Conservation (phyloP, 345 rosid genomes). For the Garcia nutans region DNA sequence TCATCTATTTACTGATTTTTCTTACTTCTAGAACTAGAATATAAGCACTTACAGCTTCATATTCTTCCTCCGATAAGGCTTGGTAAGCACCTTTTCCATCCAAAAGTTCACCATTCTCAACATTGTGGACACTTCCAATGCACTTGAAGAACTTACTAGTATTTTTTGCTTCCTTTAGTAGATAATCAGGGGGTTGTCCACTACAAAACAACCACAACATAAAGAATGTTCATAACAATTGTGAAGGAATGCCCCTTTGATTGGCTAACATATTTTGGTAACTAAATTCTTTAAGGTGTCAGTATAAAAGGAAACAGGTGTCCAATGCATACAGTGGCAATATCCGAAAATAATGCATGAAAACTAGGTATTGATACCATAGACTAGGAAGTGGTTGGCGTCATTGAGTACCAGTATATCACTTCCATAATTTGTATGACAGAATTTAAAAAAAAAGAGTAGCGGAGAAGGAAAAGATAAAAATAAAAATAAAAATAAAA, state of each 20-base stretch:
- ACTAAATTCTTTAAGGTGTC: background rate
- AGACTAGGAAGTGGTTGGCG: background rate
- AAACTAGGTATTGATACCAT: background rate
- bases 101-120: slow-evolving; percentile 55
- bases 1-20: slow-evolving; percentile 4
- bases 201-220: slow-evolving; percentile 46
- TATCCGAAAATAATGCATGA: background rate
- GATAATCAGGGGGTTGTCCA: slow-evolving; percentile 92
- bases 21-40: slow-evolving; percentile 6
- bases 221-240: slow-evolving; percentile 24
- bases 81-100: slow-evolving; percentile 68
- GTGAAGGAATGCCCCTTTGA: background rate
- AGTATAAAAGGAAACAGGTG: background rate
- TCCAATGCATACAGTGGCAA: background rate
- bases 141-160: slow-evolving; percentile 90
- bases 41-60: slow-evolving; percentile 77
- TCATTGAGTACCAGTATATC: background rate
- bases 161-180: slow-evolving; percentile 90
- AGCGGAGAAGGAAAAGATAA: background rate
- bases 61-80: slow-evolving; percentile 80
- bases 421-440: background rate
- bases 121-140: slow-evolving; percentile 69
- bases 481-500: background rate
- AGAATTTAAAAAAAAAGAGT: background rate
- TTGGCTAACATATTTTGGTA: background rate